Percentiles rank a stretch among this genome's conserved stretches.
phyloP scores from a whole-genome alignment of 129 eudicot genomes.

The Flaveria robusta region DNA sequence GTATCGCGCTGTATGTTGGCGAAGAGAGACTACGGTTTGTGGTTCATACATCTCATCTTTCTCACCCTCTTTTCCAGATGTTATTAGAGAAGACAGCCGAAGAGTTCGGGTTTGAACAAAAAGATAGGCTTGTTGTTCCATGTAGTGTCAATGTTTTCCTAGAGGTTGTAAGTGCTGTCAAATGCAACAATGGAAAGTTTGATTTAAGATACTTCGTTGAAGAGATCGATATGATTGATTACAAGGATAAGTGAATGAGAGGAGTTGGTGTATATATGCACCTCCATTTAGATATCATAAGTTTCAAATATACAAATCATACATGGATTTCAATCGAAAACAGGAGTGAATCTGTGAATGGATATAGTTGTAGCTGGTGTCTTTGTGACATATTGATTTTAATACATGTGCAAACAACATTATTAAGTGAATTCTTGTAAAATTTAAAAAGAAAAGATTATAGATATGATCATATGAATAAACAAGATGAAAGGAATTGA shows the following conservation, averaged over 20 bases:
- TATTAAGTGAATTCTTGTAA: background rate
- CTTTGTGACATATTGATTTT: background rate
- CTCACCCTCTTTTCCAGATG: conserved; percentile 89
- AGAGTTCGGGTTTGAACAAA: conserved; percentile 66
- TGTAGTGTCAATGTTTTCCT: conserved; percentile 68
- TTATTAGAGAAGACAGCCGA: conserved; percentile 73
- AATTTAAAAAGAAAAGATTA: background rate
- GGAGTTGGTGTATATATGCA: conserved; percentile 15
- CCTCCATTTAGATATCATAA: conserved; percentile 13
- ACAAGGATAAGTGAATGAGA: background rate
- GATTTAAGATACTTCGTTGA: conserved; percentile 66
- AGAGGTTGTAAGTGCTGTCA: conserved; percentile 69
- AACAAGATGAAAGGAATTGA: background rate
- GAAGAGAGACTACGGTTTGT: conserved; percentile 71
- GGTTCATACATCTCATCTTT: conserved; percentile 68
- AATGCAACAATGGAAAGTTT: conserved; percentile 66
- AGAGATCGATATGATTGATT: conserved; percentile 53
- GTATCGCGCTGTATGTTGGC: conserved; percentile 73
- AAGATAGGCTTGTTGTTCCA: conserved; percentile 63
- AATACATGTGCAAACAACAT: background rate
- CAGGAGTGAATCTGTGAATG: background rate
- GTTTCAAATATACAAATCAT: background rate
- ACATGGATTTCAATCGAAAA: conserved; percentile 14
- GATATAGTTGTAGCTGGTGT: background rate
- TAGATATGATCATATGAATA: background rate